Conservation (phyloP, 2,329 filamentous ascomycete genomes). For the Zopfia rhizophila region DNA sequence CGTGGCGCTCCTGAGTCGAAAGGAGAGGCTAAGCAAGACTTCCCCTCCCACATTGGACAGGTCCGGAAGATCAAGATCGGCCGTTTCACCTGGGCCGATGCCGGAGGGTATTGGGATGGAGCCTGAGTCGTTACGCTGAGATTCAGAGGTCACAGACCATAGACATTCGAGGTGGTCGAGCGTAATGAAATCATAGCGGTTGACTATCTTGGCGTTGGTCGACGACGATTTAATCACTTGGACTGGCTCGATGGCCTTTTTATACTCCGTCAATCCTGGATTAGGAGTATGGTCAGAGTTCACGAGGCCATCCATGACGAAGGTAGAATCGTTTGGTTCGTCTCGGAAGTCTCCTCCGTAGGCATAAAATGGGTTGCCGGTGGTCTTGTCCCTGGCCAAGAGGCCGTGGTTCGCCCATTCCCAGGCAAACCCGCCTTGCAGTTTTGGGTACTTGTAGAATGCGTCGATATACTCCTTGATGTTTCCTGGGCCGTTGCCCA, state of each 20-base stretch:
- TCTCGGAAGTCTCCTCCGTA: constrained; percentile 59
- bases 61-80: constrained; percentile 37
- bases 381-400: constrained; percentile 51
- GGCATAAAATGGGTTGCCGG: constrained; percentile 52
- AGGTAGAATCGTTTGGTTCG: constrained; percentile 54
- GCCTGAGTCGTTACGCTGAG: constrained; percentile 15
- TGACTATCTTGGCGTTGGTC: constrained; percentile 42
- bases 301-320: constrained; percentile 58
- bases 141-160: constrained; percentile 25
- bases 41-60: constrained; percentile 23
- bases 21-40: constrained; percentile 36
- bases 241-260: constrained; percentile 57
- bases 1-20: constrained; percentile 45
- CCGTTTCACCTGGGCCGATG: constrained; percentile 37
- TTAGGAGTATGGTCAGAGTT: constrained; percentile 55
- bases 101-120: constrained; percentile 36
- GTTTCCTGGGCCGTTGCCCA: constrained; percentile 79
- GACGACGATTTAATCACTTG: constrained; percentile 37
- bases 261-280: constrained; percentile 55
- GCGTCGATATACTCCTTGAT: constrained; percentile 74
- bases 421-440: constrained; percentile 70
- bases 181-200: constrained; percentile 49
- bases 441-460: constrained; percentile 68
- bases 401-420: constrained; percentile 60
- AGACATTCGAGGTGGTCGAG: constrained; percentile 47